phyloP scores from a whole-genome alignment of 176 grass and related monocot genomes.

The Guadua angustifolia region DNA sequence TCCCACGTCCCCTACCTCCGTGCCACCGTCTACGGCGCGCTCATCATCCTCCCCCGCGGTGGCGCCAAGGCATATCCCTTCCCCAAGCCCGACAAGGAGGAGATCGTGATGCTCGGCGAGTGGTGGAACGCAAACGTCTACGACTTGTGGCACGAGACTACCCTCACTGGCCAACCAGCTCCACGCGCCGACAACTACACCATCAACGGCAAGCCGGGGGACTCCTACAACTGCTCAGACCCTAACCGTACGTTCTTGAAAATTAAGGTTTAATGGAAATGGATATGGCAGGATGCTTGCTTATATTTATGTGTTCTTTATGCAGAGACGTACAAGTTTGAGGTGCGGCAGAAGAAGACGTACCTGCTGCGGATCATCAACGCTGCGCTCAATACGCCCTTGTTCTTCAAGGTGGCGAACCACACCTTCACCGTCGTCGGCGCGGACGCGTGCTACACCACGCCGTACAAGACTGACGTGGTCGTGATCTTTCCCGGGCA shows the following conservation, averaged over 20 bases:
- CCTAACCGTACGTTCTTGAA: slow-evolving; percentile 35
- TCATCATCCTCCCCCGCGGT: slow-evolving; percentile 51
- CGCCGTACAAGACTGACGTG: slow-evolving; percentile 60
- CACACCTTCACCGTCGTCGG: slow-evolving; percentile 70
- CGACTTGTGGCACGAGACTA: slow-evolving; percentile 22
- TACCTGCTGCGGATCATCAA: slow-evolving; percentile 75
- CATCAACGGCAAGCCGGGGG: slow-evolving; percentile 69
- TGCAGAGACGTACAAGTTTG: slow-evolving; percentile 43
- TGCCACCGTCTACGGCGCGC: slow-evolving; percentile 63
- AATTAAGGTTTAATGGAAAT: background rate
- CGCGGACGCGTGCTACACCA: slow-evolving; percentile 66
- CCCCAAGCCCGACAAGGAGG: slow-evolving; percentile 52
- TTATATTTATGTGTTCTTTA: background rate
- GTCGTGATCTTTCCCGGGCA: slow-evolving; percentile 62
- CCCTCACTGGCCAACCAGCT: background rate
- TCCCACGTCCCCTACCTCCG: slow-evolving; percentile 63
- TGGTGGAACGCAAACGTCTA: slow-evolving; percentile 65
- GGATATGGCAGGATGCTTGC: background rate
- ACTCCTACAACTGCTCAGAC: slow-evolving; percentile 55
- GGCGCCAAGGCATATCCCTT: slow-evolving; percentile 55
- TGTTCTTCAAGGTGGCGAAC: slow-evolving; percentile 69
- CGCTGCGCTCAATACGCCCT: slow-evolving; percentile 60
- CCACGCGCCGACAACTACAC: slow-evolving; percentile 52
- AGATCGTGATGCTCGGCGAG: slow-evolving; percentile 60
- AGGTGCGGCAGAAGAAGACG: slow-evolving; percentile 47